Base-by-base conservation (phyloP, 768 basidiomycete species). In the Terana coerulea region DNA sequence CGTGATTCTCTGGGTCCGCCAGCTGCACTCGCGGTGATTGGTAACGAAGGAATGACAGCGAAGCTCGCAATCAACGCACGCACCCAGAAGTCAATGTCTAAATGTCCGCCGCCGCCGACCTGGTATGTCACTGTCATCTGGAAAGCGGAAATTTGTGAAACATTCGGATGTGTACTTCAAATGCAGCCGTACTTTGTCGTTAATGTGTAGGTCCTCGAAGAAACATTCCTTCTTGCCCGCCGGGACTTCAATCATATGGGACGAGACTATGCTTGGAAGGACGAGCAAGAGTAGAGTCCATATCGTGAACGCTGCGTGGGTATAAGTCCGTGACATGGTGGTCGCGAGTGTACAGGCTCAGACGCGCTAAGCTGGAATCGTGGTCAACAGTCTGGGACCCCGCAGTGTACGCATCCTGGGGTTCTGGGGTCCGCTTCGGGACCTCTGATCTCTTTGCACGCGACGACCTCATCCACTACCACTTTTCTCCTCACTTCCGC, bases 111-210 rank as follows among this genome's bases (percentile, higher is more conserved):
- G 37, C 91, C 93, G 47, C 92, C 95, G 6, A 98, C 97, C 77
- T 99, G 97, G 67, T 98, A 99, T 33, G 95, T 97, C 44, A 99
- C 90, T 22, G 95, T 95, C 97, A 99, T 98, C 95, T 98, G 41
- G 28, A 24, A 14, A 43, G 15, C 22, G 54, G 17, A 39, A 33
- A 28, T 40, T 34, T 36, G 26, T 30, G 5, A 39, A 34, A 22
- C n/a, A 29, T 29, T 26, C 5, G 39, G 21, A 26, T 44, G 25
- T 42, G 41, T 26, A 36, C 26, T 8, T 19, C 35, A 45, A 8
- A 35, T 26, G 5, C 9, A 15, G 29, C 58, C 61, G 51, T 55
- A 88, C 91, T 77, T 94, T 90, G 83, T 95, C 93, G 66, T 92
- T 83, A 56, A 80, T 73, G 62, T 94, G 91, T 10, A 95, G 78